Conservation (phyloP, 495 filamentous ascomycete genomes). For the Diplogelasinospora grovesii region DNA sequence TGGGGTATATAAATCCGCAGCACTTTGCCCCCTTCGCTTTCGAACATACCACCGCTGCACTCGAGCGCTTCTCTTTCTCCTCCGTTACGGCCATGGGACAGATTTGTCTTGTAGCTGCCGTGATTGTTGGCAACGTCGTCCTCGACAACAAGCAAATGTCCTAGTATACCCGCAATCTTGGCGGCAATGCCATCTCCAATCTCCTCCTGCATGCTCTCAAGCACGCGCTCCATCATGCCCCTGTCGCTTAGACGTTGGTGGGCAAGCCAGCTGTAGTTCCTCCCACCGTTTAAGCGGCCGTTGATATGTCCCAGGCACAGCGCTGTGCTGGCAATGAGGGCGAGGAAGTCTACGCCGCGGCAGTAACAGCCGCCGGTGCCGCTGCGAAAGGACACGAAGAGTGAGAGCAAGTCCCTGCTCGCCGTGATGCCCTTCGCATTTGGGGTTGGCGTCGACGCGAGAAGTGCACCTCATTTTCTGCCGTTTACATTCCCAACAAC, state of each 20-base stretch:
- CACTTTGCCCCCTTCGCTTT: no score
- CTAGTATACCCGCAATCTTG: conserved; percentile 8
- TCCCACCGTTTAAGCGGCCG: conserved; percentile 2
- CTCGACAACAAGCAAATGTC: conserved; percentile 23
- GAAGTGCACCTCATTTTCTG: conserved; percentile 44
- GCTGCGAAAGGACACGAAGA: conserved; percentile 30
- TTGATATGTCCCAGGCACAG: conserved; percentile 20
- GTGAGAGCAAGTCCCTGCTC: conserved; percentile 30
- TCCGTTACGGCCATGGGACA: no score
- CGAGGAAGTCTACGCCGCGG: conserved; percentile 32
- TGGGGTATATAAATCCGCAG: no score
- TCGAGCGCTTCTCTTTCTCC: no score
- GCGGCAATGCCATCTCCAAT: conserved; percentile 23
- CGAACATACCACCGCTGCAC: no score
- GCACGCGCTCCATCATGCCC: conserved; percentile 37
- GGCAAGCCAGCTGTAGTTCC: conserved; percentile 18
- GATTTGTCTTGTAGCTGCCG: no score
- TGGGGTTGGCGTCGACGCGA: not conserved
- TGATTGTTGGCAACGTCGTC: conserved; percentile 14
- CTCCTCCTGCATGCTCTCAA: conserved; percentile 38
- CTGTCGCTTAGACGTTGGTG: conserved; percentile 39
- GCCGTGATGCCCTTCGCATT: conserved; percentile 25
- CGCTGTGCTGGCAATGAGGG: conserved; percentile 27
- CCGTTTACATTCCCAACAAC: conserved; percentile 49
- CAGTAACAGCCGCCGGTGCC: conserved; percentile 21